Evolutionary conservation across 805 yeast species (phyloP), one percentile per base, ranked within the genome.

Genomic region (Saccharomyces eubayanus): DNA sequence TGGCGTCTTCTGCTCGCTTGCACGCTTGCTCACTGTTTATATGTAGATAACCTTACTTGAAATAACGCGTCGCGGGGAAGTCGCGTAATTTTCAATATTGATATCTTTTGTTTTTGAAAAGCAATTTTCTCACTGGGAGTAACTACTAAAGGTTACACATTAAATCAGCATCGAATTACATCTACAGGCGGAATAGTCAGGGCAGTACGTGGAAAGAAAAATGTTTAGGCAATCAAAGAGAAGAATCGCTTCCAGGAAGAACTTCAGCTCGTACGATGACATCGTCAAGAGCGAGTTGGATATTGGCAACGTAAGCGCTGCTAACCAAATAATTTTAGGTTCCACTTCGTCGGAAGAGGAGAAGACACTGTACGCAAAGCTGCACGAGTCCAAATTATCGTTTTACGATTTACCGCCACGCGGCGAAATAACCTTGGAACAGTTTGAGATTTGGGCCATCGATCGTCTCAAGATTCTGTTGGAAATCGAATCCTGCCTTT

Each of bases 381-480:
- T 76, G 45, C 83, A 85, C 65, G 78, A 82, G 10, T 73, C 80
- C 40, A 76, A 95, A 50, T 73, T 94, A 50, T 82, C 89, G 21
- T 81, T 92, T 63, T 94, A 94, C 70, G 79, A 75, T 28, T 58
- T 73, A 5, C 94, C 96, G 10, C 98, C 98, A 0, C 71, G 77
- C 31, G 83, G 84, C 12, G 98, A 94, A 69, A 84, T 94, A 62
- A 89, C 97, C 0, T 70, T 94, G 16, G 97, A 91, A 58, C 88
- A 94, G 63, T 94, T 94, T 70, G 99, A 94, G 71, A 77, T 78
- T 4, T 94, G 97, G 97, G 98, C 98, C 4, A 85, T 94, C 52
- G 98, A 92, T 64, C 74, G 99, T 55, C 75, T 92, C 57, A 83
- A 85, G 64, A 81, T 94, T 8, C 75, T 94, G 55, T 79, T 90